Conservation (phyloP, 768 basidiomycete species). For the Tephrocybe sp. region DNA sequence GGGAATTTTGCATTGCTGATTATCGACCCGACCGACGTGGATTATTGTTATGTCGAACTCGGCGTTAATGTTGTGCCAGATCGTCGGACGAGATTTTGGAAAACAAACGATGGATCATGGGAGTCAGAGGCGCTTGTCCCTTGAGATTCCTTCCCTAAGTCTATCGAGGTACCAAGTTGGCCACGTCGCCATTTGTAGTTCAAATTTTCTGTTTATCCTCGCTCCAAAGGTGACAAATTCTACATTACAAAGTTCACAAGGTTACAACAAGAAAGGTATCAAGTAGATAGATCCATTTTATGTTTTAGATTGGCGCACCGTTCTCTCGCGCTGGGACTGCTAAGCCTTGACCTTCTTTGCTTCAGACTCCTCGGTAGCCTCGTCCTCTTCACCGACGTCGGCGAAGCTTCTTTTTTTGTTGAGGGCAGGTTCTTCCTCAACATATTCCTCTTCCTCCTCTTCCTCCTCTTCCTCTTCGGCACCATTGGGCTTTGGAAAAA, state of each 20-base stretch:
- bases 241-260: slow-evolving; percentile 11
- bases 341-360: slow-evolving; percentile 42
- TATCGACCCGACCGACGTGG: slow-evolving; percentile 68
- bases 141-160: slow-evolving; percentile 26
- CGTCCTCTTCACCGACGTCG: slow-evolving; percentile 28
- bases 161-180: no score
- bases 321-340: no score
- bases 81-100: slow-evolving; percentile 52
- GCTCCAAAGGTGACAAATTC: no score
- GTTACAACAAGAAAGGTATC: slow-evolving; percentile 17
- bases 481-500: slow-evolving; percentile 24
- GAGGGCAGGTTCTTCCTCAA: slow-evolving; percentile 15
- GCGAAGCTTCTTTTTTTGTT: slow-evolving; percentile 37
- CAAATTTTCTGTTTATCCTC: no score
- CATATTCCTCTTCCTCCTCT: slow-evolving; percentile 23
- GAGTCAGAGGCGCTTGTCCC: slow-evolving; percentile 63
- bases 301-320: no score
- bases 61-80: slow-evolving; percentile 60
- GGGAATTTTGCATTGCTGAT: slow-evolving; percentile 69
- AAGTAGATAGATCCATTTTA: slow-evolving; percentile 13
- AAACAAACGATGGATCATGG: slow-evolving; percentile 46
- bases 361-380: slow-evolving; percentile 27
- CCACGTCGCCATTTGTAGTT: no score
- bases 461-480: slow-evolving; percentile 30
- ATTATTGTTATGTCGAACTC: no score